phyloP scores from a whole-genome alignment of 1,284 basidiomycete genomes.

The Microbotryum lychnidis-dioicae region DNA sequence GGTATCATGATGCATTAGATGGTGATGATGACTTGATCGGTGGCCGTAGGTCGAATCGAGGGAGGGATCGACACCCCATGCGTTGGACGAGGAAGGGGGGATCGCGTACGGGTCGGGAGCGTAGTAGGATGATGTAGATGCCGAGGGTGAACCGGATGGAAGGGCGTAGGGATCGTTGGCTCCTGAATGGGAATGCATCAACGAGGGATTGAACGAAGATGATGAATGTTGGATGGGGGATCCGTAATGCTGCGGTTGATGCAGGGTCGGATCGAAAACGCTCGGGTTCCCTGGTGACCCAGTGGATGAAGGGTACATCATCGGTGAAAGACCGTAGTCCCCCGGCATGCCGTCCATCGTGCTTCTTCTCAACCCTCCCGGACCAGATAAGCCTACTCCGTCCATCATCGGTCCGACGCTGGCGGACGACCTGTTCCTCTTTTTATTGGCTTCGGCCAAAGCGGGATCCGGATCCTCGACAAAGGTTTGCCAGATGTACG shows the following conservation, averaged over 20 bases:
- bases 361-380: neutral
- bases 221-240: too few species aligned
- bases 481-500: conserved; percentile 74
- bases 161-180: neutral
- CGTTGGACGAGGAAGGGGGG: neutral
- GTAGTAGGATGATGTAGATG: conserved; percentile 6
- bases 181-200: neutral
- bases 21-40: too few species aligned
- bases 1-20: too few species aligned
- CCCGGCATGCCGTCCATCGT: neutral
- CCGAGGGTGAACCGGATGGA: neutral
- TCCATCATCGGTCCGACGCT: neutral
- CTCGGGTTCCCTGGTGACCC: too few species aligned
- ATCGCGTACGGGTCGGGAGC: conserved; percentile 16
- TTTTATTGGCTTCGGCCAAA: neutral
- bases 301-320: too few species aligned
- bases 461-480: conserved; percentile 47
- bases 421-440: neutral
- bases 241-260: too few species aligned
- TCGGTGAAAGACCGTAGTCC: neutral
- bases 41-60: too few species aligned
- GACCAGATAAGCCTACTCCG: neutral
- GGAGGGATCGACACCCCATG: too few species aligned
- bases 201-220: neutral
- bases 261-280: too few species aligned